Base-by-base conservation (phyloP, 192 early-diverging fungal genomes). In the Thamnidium elegans region DNA sequence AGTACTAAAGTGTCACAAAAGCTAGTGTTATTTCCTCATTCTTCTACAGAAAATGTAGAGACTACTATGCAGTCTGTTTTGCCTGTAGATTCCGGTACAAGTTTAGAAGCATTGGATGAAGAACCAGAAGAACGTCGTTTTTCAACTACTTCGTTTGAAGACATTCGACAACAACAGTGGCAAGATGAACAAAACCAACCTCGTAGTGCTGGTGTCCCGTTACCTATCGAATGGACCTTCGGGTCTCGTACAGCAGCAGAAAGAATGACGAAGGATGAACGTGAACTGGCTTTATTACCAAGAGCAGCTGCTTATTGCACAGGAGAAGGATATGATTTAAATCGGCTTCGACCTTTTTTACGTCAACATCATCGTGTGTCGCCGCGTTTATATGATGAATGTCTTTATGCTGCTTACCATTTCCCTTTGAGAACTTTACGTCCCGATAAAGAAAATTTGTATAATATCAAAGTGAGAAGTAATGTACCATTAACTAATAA, bases 1-100 rank as follows among this genome's bases (percentile, higher is more conserved):
- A 96, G 90, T 13, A 92, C 92, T 50, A 96, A 96, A 68, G 86
- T 86, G 26, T 91, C 92, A 9, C 91, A 94, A 72, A 96, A 94
- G 79, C 79, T 96, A 9, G 90, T 92, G 7, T 78, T 96, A 26
- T 80, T 96, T 30, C 94, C 94, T 10, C 68, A 70, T 26, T 32
- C 68, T 6, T 47, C 48, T 11, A 58, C 84, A 73, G 60, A 79
- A 7, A 36, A 59, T 59, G 42, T 51, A 43, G 68, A 63, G 36
- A 47, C 58, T 6, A 54, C 59, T 3, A 69, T 55, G 47, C 32
- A 34, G 43, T 47, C 68, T 0, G 48, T 46, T 9, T 26, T 70
- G 7, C 68, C 68, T 0, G 17, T 47, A 0, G 68, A 70, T 31
- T 19, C 13, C 10, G 2, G 50, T 3, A 39, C 67, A 59, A 32